phyloP scores from a whole-genome alignment of 208 protist species.

The Acanthamoeba triangularis region DNA sequence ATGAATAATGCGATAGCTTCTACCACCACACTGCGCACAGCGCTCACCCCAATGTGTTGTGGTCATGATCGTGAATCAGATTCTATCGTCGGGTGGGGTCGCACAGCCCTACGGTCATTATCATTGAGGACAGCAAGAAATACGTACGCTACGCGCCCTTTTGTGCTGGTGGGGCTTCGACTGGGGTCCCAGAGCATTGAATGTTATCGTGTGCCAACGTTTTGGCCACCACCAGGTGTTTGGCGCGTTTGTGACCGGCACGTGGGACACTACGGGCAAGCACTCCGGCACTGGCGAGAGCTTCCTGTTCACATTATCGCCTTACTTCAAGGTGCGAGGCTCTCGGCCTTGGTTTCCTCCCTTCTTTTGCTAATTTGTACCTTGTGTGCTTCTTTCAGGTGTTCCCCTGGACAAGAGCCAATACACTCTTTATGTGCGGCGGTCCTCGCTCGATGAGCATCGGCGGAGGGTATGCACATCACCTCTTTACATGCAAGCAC shows the following conservation, averaged over 20 bases:
- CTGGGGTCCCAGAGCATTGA: not conserved
- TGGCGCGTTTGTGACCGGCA: constrained; percentile 43
- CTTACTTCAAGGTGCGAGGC: constrained; percentile 6
- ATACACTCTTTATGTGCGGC: constrained; percentile 74
- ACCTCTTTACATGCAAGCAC: not conserved
- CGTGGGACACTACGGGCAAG: not conserved
- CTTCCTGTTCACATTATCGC: constrained; percentile 66
- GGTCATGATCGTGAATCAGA: not conserved
- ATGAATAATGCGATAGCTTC: not conserved
- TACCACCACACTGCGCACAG: not conserved
- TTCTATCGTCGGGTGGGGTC: constrained; percentile 10
- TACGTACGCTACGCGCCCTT: constrained; percentile 51
- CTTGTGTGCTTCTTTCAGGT: not conserved
- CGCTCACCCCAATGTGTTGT: not conserved
- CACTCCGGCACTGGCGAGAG: constrained; percentile 59
- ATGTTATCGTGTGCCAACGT: no score
- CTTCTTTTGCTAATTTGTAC: not conserved
- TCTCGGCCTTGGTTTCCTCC: not conserved
- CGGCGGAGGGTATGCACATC: constrained; percentile 67
- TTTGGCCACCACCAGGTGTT: not conserved
- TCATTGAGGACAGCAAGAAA: constrained; percentile 61
- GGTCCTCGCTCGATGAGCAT: constrained; percentile 72
- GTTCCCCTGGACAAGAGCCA: constrained; percentile 78
- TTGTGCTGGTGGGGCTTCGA: not conserved
- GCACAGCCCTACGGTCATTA: constrained; percentile 47